Evolutionary conservation across 108 stramenopile genomes (phyloP), one percentile per base, ranked within the genome.

Genomic region (Fistulifera solaris): DNA sequence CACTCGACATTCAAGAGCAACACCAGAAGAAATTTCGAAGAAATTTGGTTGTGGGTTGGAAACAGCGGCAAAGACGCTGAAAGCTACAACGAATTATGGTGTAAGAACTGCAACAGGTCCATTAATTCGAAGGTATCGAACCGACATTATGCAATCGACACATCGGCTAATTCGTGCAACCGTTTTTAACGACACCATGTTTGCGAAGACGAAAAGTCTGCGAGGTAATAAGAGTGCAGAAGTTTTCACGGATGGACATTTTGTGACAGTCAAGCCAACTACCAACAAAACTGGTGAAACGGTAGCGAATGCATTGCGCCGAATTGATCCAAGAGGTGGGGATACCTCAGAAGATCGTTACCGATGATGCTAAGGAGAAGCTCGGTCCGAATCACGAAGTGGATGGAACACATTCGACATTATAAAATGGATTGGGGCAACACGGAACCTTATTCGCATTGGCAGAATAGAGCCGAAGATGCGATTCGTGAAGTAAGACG

Each of bases 291-390:
- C 19, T 17, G 11, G 44, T 45, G 19, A 21, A 6, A 45, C 21
- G 11, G 44, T 45, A 46, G 44, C 17, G 11, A 21, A 18, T n/a
- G 18, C 59, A 56, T 42, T 11, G 18, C 11, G 26, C n/a, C 27
- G 44, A 45, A 6, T 31, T 31, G n/a, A 38, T 38, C 61, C 74
- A 4, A 39, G 46, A 5, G 46, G 61, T 22, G 67, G 65, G 75
- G 54, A 60, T 59, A 71, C 52, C 31, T 60, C 46, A 14, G n/a
- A 21, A 45, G n/a, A 58, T 56, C 15, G 19, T 39, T 12, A 19
- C 59, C 21, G 26, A 62, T 17, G 45, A 59, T 12, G 39, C 53
- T 42, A 45, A 45, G 11, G 21, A 17, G 11, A 21, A 45, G 21
- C 4, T 45, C 21, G 11, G 11, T 16, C 17, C 19, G 5, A 21